Evolutionary conservation across 2,329 filamentous ascomycete genomes (phyloP), one percentile per base, ranked within the genome.

Genomic region (Paecilomyces sp.): DNA sequence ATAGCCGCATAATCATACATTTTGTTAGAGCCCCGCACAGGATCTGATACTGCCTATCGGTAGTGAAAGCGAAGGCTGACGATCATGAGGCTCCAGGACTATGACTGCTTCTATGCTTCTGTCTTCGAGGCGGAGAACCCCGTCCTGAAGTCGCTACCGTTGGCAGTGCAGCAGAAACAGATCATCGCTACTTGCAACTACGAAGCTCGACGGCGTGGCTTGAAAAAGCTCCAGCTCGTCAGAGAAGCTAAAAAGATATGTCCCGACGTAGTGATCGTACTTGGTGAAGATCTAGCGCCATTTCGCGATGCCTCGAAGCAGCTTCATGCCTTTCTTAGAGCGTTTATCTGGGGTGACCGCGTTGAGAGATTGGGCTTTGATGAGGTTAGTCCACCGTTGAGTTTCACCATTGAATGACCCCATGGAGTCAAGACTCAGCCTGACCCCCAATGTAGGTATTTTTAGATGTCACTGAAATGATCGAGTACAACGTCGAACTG

Each of bases 181-280:
- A 96, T 97, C 58, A 82, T 94, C 50, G 91, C 92, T 24, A 96
- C 92, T 3, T 95, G 91, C 82, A 97, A 97, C 76, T 97, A 97
- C 74, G 90, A 90, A 71, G 93, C 93, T 24, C 86, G 93, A 36
- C 79, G 85, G 57, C 83, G 84, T 61, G 83, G 79, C 9, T 64
- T 81, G 52, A 73, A 84, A 73, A 97, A 99, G 78, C 82, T 97
- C 61, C 92, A 95, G 81, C 83, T 91, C 64, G 86, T 97, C 70
- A 84, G 82, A 57, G 91, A 97, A 63, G 94, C 93, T 3, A 90
- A 85, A 74, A 86, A 82, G 66, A 74, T 87, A 30, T 96, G 92
- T 65, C 92, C 92, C 0, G 90, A 96, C 59, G 83, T 96, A 15
- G 85, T 96, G 57, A 86, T 97, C 55, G 85, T 94, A 41, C 84